These are phyloP conservation scores for Chaetomiaceae sp. DNA, from an alignment of 2,329 filamentous ascomycete species.

Conservation along the genomic window DNA sequence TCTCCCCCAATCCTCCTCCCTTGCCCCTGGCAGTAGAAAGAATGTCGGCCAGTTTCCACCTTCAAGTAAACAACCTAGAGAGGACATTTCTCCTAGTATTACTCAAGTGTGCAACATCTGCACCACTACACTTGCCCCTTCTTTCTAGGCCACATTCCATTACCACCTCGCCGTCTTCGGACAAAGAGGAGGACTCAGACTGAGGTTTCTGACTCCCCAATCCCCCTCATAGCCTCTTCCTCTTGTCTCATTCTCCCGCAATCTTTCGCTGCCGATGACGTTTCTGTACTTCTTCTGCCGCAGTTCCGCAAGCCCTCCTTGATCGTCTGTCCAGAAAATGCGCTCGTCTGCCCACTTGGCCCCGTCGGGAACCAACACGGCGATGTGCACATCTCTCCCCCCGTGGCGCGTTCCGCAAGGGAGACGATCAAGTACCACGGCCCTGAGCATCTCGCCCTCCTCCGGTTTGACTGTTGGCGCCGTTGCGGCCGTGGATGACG, in stretches of 20 bases:
- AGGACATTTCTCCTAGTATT: too few species aligned
- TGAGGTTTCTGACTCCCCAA: neutral
- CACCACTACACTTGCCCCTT: too few species aligned
- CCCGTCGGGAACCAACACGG: slow-evolving; percentile 14
- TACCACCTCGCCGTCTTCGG: neutral
- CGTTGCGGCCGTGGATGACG: neutral
- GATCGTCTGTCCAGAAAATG: slow-evolving; percentile 17
- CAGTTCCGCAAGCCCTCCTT: slow-evolving; percentile 1
- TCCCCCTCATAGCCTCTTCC: neutral
- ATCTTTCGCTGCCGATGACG: slow-evolving; percentile 7
- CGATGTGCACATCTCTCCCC: slow-evolving; percentile 15
- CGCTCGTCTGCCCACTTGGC: slow-evolving; percentile 13
- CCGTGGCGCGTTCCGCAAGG: slow-evolving; percentile 13
- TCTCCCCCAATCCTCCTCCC: too few species aligned
- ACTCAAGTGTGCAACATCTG: too few species aligned
- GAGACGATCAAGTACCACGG: neutral
- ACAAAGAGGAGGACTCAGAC: neutral
- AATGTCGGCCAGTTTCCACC: too few species aligned
- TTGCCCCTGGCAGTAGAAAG: too few species aligned
- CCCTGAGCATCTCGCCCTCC: slow-evolving; percentile 3
- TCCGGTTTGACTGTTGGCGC: neutral
- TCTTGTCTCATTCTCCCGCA: neutral
- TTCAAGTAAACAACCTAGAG: too few species aligned
- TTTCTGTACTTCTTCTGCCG: slow-evolving; percentile 12
- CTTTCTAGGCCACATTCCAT: too few species aligned